Evolutionary conservation across 345 rosid species (phyloP).

Genomic region (Cochlearia excelsa): DNA sequence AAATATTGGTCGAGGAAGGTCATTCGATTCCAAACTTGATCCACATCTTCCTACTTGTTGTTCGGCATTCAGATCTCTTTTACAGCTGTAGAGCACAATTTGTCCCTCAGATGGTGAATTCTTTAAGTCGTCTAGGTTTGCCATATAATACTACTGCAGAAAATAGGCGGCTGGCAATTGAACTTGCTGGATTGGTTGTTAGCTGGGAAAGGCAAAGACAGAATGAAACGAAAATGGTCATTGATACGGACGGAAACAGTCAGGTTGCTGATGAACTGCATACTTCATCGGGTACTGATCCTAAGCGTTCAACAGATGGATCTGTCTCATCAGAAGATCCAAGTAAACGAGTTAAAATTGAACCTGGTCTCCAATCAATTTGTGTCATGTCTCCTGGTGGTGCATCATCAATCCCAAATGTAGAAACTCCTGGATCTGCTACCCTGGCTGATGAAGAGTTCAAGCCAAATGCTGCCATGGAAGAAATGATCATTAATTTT

Average conservation of each 20-base stretch:
- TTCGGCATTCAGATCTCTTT: slow-evolving; percentile 94
- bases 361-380: slow-evolving; percentile 91
- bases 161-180: slow-evolving; percentile 96
- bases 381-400: slow-evolving; percentile 97
- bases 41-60: slow-evolving; percentile 98
- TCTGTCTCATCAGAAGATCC: slow-evolving; percentile 78
- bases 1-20: slow-evolving; percentile 97
- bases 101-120: slow-evolving; percentile 99
- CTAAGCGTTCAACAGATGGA: slow-evolving; percentile 76
- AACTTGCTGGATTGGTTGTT: slow-evolving; percentile 99
- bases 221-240: slow-evolving; percentile 68
- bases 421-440: slow-evolving; percentile 95
- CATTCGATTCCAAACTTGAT: slow-evolving; percentile 93
- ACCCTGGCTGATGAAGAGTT: slow-evolving; percentile 98
- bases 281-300: slow-evolving; percentile 52
- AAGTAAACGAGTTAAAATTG: slow-evolving; percentile 82
- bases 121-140: slow-evolving; percentile 95
- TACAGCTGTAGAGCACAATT: slow-evolving; percentile 98
- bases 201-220: slow-evolving; percentile 99
- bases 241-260: slow-evolving; percentile 62
- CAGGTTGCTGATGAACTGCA: slow-evolving; percentile 59
- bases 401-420: slow-evolving; percentile 75
- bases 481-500: slow-evolving; percentile 98
- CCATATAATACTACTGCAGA: slow-evolving; percentile 91
- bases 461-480: slow-evolving; percentile 99